Evolutionary conservation across 371 early-diverging fungal genomes (phyloP), one percentile per base, ranked within the genome.

Genomic region (Saksenaea oblongispora): DNA sequence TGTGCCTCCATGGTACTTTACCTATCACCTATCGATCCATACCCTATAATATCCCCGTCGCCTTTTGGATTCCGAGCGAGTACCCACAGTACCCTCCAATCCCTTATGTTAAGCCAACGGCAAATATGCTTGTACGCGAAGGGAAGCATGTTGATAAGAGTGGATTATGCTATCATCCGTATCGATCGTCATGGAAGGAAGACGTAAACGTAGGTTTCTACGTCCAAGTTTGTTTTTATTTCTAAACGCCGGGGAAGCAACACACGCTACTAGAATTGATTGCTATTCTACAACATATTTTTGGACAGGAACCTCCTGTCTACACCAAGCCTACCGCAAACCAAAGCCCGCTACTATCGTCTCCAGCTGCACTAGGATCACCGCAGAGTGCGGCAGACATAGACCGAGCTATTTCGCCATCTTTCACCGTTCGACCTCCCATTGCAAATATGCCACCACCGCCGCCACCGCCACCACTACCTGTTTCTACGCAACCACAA

Each of bases 1-100:
- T 95, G 42, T 93, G 91, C 64, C 79, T 93, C 24, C 82, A 91
- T 61, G 97, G 97, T 14, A 96, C 97, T 0, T 70, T 96, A 9
- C 96, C 95, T 5, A 90, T 96, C 39, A 84, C 87, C 15, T 96
- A 89, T 67, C 85, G 88, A 44, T 87, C 87, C 1, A 79, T 78
- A n/a, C 85, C 91, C 14, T 97, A 95, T 78, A 95, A 97, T 75
- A 96, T 97, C 59, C 97, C 97, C 1, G 86, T 97, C 10, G 91
- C 89, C 18, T 83, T 94, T 47, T 95, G 93, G 94, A 74, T 96
- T 28, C 97, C 97, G 34, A 85, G 80, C 31, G 84, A 83, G 39
- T 97, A 94, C 67, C 97, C 97, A 3, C 75, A 76, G 31, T 74
- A 80, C 56, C 86, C 95, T 22, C 97, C 97, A 22, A 84, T 91